Evolutionary conservation across 108 stramenopile species (phyloP).

Genomic region (Skeletonema marinoi): DNA sequence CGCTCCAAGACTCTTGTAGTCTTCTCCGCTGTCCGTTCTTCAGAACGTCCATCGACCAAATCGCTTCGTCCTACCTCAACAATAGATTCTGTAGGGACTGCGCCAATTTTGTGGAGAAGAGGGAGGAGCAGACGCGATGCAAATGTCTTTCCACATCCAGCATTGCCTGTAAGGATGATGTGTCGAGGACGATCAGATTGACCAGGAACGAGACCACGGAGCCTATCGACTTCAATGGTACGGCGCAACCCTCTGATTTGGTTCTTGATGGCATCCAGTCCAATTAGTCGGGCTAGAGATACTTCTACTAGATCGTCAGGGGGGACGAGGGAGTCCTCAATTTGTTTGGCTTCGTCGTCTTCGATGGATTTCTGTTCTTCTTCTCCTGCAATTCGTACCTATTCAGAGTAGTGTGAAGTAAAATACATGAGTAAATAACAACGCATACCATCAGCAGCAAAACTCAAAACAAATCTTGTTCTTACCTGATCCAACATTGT

Average conservation of each 20-base stretch:
- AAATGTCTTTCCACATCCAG: conserved; percentile 90
- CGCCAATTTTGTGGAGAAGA: conserved; percentile 80
- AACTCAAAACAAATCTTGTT: not conserved
- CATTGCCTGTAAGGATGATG: conserved; percentile 85
- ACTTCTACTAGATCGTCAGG: conserved; percentile 84
- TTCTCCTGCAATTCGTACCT: conserved; percentile 79
- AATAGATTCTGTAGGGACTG: conserved; percentile 58
- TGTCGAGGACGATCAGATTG: conserved; percentile 60
- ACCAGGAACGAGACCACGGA: conserved; percentile 43
- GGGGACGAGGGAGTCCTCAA: conserved; percentile 82
- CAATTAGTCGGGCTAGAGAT: conserved; percentile 66
- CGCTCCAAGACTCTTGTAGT: conserved; percentile 67
- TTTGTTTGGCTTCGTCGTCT: conserved; percentile 79
- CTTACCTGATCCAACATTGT: conserved; percentile 79
- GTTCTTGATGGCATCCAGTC: conserved; percentile 54
- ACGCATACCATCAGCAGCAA: not conserved
- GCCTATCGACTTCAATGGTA: conserved; percentile 71
- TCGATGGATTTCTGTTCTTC: conserved; percentile 71
- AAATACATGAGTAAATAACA: not conserved
- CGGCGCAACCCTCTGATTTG: conserved; percentile 62
- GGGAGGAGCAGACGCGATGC: conserved; percentile 76
- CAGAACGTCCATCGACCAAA: conserved; percentile 77
- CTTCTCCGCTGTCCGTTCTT: conserved; percentile 78
- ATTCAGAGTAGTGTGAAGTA: not conserved
- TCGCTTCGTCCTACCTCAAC: conserved; percentile 72